These are phyloP conservation scores for Aspergillus ochraceoroseus DNA, from an alignment of 2,329 filamentous ascomycete genomes.

Conservation along the genomic window DNA sequence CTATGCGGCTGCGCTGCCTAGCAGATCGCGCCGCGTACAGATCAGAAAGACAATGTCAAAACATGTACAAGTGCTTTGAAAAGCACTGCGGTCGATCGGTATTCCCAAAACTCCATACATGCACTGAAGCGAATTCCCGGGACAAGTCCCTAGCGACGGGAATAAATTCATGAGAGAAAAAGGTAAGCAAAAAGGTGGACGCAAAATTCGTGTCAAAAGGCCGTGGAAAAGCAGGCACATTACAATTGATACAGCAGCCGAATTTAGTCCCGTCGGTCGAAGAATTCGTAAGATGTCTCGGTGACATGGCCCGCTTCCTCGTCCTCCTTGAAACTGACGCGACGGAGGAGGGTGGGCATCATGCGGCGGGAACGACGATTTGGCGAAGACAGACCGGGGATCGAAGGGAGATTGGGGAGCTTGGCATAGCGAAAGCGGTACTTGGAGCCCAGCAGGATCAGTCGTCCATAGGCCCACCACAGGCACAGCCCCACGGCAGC, in stretches of 20 bases:
- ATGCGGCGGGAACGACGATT: constrained; percentile 32
- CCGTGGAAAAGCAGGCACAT: constrained; percentile 13
- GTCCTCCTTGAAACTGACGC: constrained; percentile 40
- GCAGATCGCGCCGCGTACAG: constrained; percentile 19
- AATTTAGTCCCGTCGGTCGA: constrained; percentile 31
- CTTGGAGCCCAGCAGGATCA: constrained; percentile 40
- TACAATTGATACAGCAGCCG: constrained; percentile 8
- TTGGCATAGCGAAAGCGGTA: constrained; percentile 41
- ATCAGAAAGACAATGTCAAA: constrained; percentile 20
- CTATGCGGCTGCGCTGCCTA: constrained; percentile 14
- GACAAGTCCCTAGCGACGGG: constrained; percentile 2
- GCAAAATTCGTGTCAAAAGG: constrained; percentile 27
- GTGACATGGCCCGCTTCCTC: constrained; percentile 33
- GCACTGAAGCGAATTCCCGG: constrained; percentile 15
- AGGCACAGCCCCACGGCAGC: constrained; percentile 45
- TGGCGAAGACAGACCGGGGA: constrained; percentile 32
- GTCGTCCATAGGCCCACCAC: constrained; percentile 50
- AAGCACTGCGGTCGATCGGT: constrained; percentile 24
- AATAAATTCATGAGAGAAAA: constrained; percentile 18
- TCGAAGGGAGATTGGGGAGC: constrained; percentile 26
- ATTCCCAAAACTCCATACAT: constrained; percentile 26
- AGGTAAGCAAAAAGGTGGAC: constrained; percentile 21
- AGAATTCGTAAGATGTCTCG: constrained; percentile 40
- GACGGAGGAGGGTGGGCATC: constrained; percentile 36
- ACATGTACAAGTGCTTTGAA: constrained; percentile 24